Evolutionary conservation across 495 filamentous ascomycete genomes (phyloP), one percentile per base, ranked within the genome.

Genomic region (Barbatosphaeria neglecta): DNA sequence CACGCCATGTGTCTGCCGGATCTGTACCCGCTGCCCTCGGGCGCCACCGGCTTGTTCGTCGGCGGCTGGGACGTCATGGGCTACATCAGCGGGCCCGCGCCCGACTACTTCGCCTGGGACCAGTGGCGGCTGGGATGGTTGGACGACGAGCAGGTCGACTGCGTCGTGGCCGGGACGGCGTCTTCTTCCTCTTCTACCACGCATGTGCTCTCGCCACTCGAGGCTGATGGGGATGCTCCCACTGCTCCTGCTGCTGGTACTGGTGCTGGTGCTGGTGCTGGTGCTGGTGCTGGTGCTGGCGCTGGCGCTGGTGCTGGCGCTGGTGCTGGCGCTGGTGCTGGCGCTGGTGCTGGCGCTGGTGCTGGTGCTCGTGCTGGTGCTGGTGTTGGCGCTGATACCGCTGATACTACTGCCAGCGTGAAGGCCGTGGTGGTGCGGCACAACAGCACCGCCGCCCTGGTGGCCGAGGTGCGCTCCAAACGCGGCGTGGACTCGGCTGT

Each of bases 31-130:
- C 35, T 54, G 8, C 46, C 52, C 43, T 51, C 53, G 11, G 46
- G 53, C 24, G 45, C 57, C 18, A 60, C 60, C 0, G 60, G 55
- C 2, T 38, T 53, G 16, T 58, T 45, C 38, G 57, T 63, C 25
- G 60, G 60, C n/a, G 55, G 60, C 9, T 63, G 60, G 60, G 55
- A 63, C 33, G 42, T 63, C 39, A 63, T 63, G 60, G 60, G 57
- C 9, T 52, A 58, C 15, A 58, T 63, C 22, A 58, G 54, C 39
- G 60, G 60, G 8, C 57, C 60, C 1, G 58, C 57, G 31, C 60
- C 60, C 15, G 60, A 63, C 41, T 63, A 58, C 27, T 63, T 63
- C 16, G 57, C 60, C 10, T 63, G 60, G 60, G 55, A 63, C 39
- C 60, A 63, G 50, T 63, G 60, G 60, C 49, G 57, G 16, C 22